Evolutionary conservation across 2,329 filamentous ascomycete genomes (phyloP).

Genomic region (Fusarium hostae): DNA sequence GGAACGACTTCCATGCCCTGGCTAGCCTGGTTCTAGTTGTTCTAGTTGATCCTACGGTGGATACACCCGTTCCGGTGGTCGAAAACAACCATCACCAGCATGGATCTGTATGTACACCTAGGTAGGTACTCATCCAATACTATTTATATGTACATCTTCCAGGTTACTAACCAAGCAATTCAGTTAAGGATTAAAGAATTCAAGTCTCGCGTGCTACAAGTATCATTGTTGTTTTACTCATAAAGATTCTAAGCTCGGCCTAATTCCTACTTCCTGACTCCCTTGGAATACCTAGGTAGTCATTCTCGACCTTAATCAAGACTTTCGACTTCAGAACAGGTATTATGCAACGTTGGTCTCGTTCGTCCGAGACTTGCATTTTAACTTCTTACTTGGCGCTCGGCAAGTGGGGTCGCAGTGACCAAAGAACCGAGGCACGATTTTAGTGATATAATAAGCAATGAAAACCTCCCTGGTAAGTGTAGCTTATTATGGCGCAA

Average conservation of each 20-base stretch:
- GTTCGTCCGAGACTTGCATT: slow-evolving; percentile 2
- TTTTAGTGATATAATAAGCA: not conserved
- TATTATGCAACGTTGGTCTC: not conserved
- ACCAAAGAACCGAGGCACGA: slow-evolving; percentile 35
- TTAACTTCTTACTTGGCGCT: slow-evolving; percentile 18
- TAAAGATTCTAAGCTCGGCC: not conserved
- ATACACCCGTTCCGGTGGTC: slow-evolving; percentile 7
- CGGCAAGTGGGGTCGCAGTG: slow-evolving; percentile 23
- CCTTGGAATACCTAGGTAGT: not conserved
- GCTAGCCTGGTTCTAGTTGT: not conserved
- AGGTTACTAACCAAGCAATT: too few relatives aligned
- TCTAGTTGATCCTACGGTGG: slow-evolving; percentile 4
- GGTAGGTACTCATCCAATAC: too few relatives aligned
- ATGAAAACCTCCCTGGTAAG: not conserved
- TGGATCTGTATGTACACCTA: not conserved
- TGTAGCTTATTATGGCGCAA: not conserved
- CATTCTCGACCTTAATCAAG: not conserved
- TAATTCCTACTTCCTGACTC: not conserved
- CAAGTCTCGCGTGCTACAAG: not conserved
- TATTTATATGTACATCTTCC: not conserved
- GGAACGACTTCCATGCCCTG: not conserved
- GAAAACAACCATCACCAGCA: not conserved
- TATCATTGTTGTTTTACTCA: not conserved
- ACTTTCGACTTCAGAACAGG: not conserved
- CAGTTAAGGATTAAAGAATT: not conserved